Evolutionary conservation across 805 yeast species (phyloP), one percentile per base, ranked within the genome.

Genomic region (Candida stauntonica): DNA sequence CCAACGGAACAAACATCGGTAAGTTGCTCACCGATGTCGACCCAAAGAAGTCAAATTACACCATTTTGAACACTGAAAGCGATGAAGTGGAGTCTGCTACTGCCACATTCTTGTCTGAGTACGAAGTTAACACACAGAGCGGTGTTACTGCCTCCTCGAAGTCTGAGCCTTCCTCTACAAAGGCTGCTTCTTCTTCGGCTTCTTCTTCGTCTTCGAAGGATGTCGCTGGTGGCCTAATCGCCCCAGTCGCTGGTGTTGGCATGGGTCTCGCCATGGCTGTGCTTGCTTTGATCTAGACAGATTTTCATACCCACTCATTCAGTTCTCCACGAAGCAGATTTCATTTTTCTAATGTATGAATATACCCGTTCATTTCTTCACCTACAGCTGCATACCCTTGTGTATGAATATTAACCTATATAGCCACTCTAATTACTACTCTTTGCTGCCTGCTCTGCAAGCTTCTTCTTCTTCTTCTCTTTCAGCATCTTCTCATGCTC

Each of bases 401-500:
- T n/a, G n/a, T n/a, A n/a, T n/a, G n/a, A n/a, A n/a, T n/a, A n/a
- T n/a, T n/a, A n/a, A n/a, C n/a, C n/a, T n/a, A n/a, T n/a, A n/a
- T n/a, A n/a, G n/a, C n/a, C n/a, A n/a, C n/a, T n/a, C n/a, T n/a
- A n/a, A n/a, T n/a, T n/a, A n/a, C n/a, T n/a, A n/a, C n/a, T n/a
- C n/a, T n/a, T n/a, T n/a, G n/a, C n/a, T n/a, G n/a, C n/a, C n/a
- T n/a, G n/a, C n/a, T n/a, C n/a, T n/a, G n/a, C n/a, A n/a, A 32
- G 23, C 39, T 38, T 47, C 42, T 44, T 32, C 20, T 23, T 16
- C 29, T 36, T 45, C 40, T 45, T 52, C 42, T 42, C 38, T 46
- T 79, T 76, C 55, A 84, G 62, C 54, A 68, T 67, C 62, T 77
- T 78, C 60, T 89, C 97, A 36, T 87, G 77, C 49, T 83, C 82